A percentile compares a stretch with the other conserved stretches of the same genome.
These are phyloP conservation scores for Prunus dulcis DNA, from an alignment of 306 rosid species.

Conservation along the genomic window DNA sequence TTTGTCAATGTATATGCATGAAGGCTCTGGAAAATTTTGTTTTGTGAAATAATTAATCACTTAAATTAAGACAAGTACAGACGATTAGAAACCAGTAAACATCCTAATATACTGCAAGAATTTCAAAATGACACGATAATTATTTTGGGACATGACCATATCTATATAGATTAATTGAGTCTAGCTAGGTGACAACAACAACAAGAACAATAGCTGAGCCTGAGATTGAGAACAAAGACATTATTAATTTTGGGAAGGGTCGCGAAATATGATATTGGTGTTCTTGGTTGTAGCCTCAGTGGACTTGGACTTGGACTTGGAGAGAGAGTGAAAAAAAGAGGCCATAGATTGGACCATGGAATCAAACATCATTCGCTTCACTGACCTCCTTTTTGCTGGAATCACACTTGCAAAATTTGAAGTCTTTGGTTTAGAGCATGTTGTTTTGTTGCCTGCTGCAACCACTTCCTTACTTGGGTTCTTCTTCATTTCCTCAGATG, in stretches of 20 bases:
- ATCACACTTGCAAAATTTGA: neutral
- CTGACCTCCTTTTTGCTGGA: constrained; percentile 17
- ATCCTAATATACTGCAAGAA: no score
- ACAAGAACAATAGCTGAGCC: neutral
- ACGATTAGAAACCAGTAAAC: no score
- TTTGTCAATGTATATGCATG: no score
- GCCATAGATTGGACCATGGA: neutral
- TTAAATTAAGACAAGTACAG: neutral
- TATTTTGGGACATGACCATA: no score
- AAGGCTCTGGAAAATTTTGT: no score
- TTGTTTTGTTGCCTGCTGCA: neutral
- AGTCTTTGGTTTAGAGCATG: neutral
- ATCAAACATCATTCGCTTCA: constrained; percentile 9
- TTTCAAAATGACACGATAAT: no score
- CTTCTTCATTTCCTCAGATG: neutral
- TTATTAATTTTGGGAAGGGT: neutral
- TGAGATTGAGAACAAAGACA: neutral
- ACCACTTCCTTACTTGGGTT: neutral
- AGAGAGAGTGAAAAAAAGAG: neutral
- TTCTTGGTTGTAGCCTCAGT: neutral
- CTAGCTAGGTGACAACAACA: no score
- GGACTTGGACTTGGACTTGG: neutral
- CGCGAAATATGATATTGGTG: neutral
- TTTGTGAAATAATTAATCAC: no score
- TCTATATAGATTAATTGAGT: no score